These are phyloP conservation scores for Exophiala alcalophila DNA, from an alignment of 2,329 filamentous ascomycete species.

Conservation along the genomic window DNA sequence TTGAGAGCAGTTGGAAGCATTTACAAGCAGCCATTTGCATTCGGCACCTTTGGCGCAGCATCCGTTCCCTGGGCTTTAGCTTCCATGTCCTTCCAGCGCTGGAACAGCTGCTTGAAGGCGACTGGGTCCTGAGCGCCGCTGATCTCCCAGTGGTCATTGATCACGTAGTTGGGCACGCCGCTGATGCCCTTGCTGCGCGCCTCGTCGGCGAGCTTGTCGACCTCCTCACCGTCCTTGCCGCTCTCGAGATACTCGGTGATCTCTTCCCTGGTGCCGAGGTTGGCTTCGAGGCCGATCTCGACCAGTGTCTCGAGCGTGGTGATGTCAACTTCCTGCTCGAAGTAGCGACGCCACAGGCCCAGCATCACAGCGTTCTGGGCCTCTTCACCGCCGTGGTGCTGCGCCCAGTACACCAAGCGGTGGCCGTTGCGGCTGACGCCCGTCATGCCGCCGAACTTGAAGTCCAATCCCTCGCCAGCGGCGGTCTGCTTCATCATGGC, in stretches of 20 bases:
- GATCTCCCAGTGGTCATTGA: conserved; percentile 62
- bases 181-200: conserved; percentile 54
- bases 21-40: conserved; percentile 20
- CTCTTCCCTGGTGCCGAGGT: conserved; percentile 42
- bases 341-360: conserved; percentile 64
- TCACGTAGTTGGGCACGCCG: conserved; percentile 72
- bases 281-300: conserved; percentile 53
- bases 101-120: conserved; percentile 65
- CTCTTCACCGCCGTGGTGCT: conserved; percentile 50
- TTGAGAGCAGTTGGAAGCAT: not conserved
- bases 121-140: conserved; percentile 69
- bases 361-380: conserved; percentile 59
- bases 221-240: conserved; percentile 55
- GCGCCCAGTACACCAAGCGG: conserved; percentile 68
- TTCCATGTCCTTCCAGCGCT: conserved; percentile 53
- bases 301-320: conserved; percentile 55
- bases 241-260: conserved; percentile 54
- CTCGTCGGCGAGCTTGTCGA: conserved; percentile 55
- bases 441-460: conserved; percentile 66
- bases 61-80: conserved; percentile 16
- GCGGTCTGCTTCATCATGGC: conserved; percentile 59
- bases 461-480: conserved; percentile 65
- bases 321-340: conserved; percentile 63
- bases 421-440: conserved; percentile 80
- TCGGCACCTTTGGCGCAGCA: conserved; percentile 4